phyloP scores from a whole-genome alignment of 306 rosid genomes.

The Benincasa hispida region DNA sequence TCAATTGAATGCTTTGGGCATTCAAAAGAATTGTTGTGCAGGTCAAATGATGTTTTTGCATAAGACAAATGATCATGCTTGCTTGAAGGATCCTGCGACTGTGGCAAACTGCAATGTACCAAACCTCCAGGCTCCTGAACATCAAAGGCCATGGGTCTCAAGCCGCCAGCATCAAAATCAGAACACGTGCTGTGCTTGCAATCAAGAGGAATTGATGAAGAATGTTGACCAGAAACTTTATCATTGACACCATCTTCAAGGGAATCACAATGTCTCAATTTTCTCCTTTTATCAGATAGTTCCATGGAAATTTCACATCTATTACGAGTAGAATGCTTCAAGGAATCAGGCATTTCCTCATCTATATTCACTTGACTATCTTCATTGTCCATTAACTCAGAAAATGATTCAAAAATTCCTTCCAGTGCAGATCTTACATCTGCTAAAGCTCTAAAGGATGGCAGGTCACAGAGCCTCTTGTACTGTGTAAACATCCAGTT shows the following conservation, averaged over 20 bases:
- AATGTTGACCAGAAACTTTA: constrained; percentile 27
- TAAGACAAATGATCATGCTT: constrained; percentile 50
- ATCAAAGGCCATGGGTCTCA: constrained; percentile 45
- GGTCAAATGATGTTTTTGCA: constrained; percentile 37
- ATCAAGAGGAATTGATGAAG: constrained; percentile 33
- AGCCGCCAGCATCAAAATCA: constrained; percentile 35
- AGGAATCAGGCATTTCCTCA: constrained; percentile 46
- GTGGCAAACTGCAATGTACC: constrained; percentile 34
- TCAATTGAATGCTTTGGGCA: constrained; percentile 32
- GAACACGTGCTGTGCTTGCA: constrained; percentile 23
- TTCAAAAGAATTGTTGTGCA: constrained; percentile 57
- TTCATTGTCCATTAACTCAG: constrained; percentile 24
- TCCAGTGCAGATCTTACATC: constrained; percentile 36
- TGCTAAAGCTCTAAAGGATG: constrained; percentile 20
- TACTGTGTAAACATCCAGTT: constrained; percentile 51
- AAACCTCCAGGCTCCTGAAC: constrained; percentile 39
- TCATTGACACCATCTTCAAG: constrained; percentile 27
- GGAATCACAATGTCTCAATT: constrained; percentile 25
- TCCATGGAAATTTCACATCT: constrained; percentile 43
- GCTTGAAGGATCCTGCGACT: constrained; percentile 42
- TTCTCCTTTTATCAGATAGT: constrained; percentile 31
- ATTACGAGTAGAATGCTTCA: constrained; percentile 24
- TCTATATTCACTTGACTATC: constrained; percentile 45
- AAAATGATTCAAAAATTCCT: constrained; percentile 34
- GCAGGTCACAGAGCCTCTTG: constrained; percentile 39